Base-by-base conservation (phyloP, 164 flowering plant species). In the Vitis cinerea region DNA sequence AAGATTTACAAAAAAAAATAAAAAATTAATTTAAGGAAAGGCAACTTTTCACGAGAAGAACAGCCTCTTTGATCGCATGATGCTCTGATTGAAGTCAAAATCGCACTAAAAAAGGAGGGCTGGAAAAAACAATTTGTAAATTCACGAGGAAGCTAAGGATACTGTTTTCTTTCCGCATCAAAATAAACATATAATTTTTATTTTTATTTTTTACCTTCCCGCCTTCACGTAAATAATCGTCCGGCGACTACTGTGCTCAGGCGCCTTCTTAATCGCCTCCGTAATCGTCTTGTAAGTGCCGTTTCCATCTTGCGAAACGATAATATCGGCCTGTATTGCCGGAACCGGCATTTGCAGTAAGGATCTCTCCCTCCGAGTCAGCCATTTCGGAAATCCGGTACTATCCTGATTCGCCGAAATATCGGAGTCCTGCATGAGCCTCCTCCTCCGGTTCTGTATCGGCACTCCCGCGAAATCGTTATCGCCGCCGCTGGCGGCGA, bases 181-280 rank as follows among this genome's bases (percentile, higher is more conserved):
- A 37, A 3, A 6, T 44, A 44, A 15, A 10, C 1, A 8, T 6
- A n/a, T 13, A 47, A 63, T 3, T 37, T 1, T 37, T 31, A 23
- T 37, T 47, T 23, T n/a, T 2, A 23, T 23, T 48, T 29, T 56
- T 84, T 90, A 93, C 98, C 80, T 87, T 79, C 98, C 98, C 11
- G 97, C 96, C 76, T 71, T 88, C 55, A 94, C 87, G 83, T 88
- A 87, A 31, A 94, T 94, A 9, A 94, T 81, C 5, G 74, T 79
- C 6, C 97, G 82, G 13, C 85, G 83, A 51, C 8, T 58, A 49
- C 96, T 87, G 17, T 72, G 0, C 73, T 87, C 84, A 3, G 97
- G 97, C 59, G 89, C 97, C 63, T 81, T 86, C 72, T 89, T 88
- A 31, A 94, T 90, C 50, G 97, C 98, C 75, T 83, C 92, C 0